Base-by-base conservation (phyloP, 805 yeast species). In the Henningerozyma blattae region DNA sequence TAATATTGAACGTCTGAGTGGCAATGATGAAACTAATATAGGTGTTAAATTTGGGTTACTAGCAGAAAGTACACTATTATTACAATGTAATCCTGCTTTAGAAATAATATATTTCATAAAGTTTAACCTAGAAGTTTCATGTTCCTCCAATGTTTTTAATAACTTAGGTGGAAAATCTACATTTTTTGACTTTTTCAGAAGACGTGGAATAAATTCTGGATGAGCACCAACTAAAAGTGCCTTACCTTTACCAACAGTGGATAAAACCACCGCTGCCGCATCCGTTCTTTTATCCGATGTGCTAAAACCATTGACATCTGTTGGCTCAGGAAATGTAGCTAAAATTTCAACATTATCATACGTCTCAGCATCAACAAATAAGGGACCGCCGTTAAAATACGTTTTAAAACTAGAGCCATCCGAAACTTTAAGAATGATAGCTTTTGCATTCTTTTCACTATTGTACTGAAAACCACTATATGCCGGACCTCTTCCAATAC, bases 321-420 rank as follows among this genome's bases (percentile, higher is more conserved):
- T 47, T 0, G 60, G 56, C 1, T 72, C 83, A 0, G 49, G 49
- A 49, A 82, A 91, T 4, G 67, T 55, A 0, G 95, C 95, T 30
- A 91, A 55, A 0, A 89, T 70, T 41, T 82, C 79, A 2, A 81
- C 85, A 31, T 71, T 67, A 4, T 62, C 56, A 45, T 61, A 70
- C 32, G 64, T 61, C 3, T 72, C 70, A 1, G 94, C 87, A 51
- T 83, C 79, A 10, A 78, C 76, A 59, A 91, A 89, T 10, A 80
- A 67, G 2, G 83, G 79, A 20, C 98, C 99, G 5, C 99, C 99
- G 45, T 91, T 87, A 54, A 75, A 81, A 53, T 85, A 89, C 52
- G 22, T 45, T 30, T 5, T 46, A 38, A 27, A 30, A 45, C 51
- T 27, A 59, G 49, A 4, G 38, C 56, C 24, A 49, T 58, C 47